phyloP scores from a whole-genome alignment of 257 asterid genomes.

The Nicotiana tomentosiformis region DNA sequence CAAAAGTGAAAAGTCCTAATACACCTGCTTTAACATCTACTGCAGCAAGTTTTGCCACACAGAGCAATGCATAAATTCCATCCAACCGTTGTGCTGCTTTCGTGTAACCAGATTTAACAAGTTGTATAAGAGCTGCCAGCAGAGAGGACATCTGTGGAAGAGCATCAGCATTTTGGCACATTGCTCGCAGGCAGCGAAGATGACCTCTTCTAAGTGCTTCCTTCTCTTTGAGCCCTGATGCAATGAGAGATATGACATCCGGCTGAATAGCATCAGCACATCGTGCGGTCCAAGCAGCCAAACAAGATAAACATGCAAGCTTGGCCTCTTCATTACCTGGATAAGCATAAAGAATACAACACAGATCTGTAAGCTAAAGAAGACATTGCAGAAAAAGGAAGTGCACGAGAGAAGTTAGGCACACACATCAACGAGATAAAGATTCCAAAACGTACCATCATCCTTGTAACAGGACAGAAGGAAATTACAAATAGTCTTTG shows the following conservation, averaged over 20 bases:
- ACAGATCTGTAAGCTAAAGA: background rate
- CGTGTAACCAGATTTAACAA: constrained; percentile 87
- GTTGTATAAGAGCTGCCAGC: constrained; percentile 76
- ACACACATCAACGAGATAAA: constrained; percentile 13
- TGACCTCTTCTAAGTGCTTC: constrained; percentile 80
- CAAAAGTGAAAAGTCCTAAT: constrained; percentile 7
- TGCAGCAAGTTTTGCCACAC: constrained; percentile 67
- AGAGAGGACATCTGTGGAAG: constrained; percentile 74
- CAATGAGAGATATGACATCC: constrained; percentile 51
- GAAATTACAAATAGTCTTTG: constrained; percentile 63
- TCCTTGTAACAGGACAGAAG: constrained; percentile 80
- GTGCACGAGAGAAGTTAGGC: background rate
- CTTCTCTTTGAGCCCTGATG: constrained; percentile 88
- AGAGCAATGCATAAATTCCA: constrained; percentile 82
- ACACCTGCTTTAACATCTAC: constrained; percentile 95
- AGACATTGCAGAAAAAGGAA: constrained; percentile 1
- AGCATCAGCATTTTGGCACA: constrained; percentile 67
- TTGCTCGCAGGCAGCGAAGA: constrained; percentile 72
- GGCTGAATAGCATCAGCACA: constrained; percentile 61
- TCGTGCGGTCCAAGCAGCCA: constrained; percentile 79
- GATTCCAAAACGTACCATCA: constrained; percentile 60
- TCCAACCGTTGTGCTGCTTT: constrained; percentile 93
- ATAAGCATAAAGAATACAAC: background rate
- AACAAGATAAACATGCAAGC: constrained; percentile 69
- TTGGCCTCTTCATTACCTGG: constrained; percentile 98